A percentile compares a stretch with the other conserved stretches of the same genome.
Conservation (phyloP, 768 basidiomycete species). For the Heimioporus sp. region DNA sequence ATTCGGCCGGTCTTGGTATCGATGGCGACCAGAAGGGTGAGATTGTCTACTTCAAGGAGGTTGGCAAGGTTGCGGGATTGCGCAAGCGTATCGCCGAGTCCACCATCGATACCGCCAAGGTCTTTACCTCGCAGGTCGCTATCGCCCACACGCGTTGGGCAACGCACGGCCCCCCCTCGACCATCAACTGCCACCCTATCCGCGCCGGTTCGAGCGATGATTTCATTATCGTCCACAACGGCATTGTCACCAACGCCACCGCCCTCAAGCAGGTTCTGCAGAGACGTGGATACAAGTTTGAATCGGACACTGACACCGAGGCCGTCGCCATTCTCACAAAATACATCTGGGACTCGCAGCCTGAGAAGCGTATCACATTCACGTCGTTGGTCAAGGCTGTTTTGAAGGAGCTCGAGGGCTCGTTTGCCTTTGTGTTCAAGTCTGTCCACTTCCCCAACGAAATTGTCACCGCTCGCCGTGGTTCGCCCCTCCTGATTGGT, state of each 20-base stretch:
- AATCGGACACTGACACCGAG: slow-evolving; percentile 97
- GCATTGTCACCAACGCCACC: slow-evolving; percentile 92
- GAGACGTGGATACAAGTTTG: slow-evolving; percentile 93
- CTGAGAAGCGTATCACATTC: slow-evolving; percentile 82
- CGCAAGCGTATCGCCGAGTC: slow-evolving; percentile 84
- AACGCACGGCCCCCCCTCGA: slow-evolving; percentile 89
- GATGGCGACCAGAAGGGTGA: slow-evolving; percentile 86
- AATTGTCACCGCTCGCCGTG: slow-evolving; percentile 93
- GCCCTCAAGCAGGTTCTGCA: slow-evolving; percentile 91
- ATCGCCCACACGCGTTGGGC: slow-evolving; percentile 99
- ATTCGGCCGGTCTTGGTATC: slow-evolving; percentile 87
- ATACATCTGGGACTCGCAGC: slow-evolving; percentile 94
- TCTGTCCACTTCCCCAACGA: slow-evolving; percentile 94
- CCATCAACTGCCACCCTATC: slow-evolving; percentile 93
- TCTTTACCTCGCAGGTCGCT: slow-evolving; percentile 82
- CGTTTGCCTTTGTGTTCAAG: slow-evolving; percentile 99
- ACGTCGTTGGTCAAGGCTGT: slow-evolving; percentile 93
- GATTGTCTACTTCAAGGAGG: slow-evolving; percentile 91
- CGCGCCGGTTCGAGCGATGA: slow-evolving; percentile 77
- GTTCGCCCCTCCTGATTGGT: slow-evolving; percentile 94
- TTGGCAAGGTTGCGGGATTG: slow-evolving; percentile 93
- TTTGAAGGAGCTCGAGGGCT: slow-evolving; percentile 96
- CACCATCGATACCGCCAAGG: slow-evolving; percentile 69
- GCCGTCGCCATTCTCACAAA: slow-evolving; percentile 94
- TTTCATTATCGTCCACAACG: slow-evolving; percentile 96